Evolutionary conservation across 2,329 filamentous ascomycete genomes (phyloP).

Genomic region (Aspergillus hiratsukae): DNA sequence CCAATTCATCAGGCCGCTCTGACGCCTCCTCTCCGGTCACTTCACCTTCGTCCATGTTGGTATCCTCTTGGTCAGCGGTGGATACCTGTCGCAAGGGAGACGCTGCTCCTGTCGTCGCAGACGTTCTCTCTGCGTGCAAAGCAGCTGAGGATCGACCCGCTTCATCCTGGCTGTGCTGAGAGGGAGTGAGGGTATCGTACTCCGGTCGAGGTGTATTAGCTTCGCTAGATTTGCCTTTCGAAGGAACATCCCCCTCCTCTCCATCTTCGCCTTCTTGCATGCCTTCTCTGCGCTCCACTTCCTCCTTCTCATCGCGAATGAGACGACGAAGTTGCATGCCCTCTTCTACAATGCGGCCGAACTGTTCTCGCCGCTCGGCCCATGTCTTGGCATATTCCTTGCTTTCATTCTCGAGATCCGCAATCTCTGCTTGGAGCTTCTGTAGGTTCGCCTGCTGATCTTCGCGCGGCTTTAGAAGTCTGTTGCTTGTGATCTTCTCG

Average conservation of each 20-base stretch:
- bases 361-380: conserved; percentile 79
- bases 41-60: conserved; percentile 54
- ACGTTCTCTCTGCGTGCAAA: conserved; percentile 30
- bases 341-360: conserved; percentile 83
- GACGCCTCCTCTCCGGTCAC: conserved; percentile 33
- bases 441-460: conserved; percentile 73
- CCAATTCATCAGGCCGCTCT: conserved; percentile 41
- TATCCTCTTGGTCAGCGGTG: conserved; percentile 48
- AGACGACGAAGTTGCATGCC: conserved; percentile 78
- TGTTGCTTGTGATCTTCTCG: conserved; percentile 78
- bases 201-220: conserved; percentile 48
- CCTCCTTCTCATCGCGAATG: conserved; percentile 93
- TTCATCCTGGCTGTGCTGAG: conserved; percentile 33
- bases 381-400: conserved; percentile 76
- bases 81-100: conserved; percentile 38
- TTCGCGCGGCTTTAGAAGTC: conserved; percentile 73
- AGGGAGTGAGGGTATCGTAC: conserved; percentile 41
- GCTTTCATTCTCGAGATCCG: conserved; percentile 79
- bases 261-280: conserved; percentile 63
- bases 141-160: conserved; percentile 18
- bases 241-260: conserved; percentile 49
- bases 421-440: conserved; percentile 84
- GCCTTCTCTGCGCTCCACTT: conserved; percentile 81
- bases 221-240: conserved; percentile 45
- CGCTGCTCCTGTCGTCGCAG: conserved; percentile 24